Base-by-base conservation (phyloP, 2,329 filamentous ascomycete genomes). In the Dactylellina sp. region DNA sequence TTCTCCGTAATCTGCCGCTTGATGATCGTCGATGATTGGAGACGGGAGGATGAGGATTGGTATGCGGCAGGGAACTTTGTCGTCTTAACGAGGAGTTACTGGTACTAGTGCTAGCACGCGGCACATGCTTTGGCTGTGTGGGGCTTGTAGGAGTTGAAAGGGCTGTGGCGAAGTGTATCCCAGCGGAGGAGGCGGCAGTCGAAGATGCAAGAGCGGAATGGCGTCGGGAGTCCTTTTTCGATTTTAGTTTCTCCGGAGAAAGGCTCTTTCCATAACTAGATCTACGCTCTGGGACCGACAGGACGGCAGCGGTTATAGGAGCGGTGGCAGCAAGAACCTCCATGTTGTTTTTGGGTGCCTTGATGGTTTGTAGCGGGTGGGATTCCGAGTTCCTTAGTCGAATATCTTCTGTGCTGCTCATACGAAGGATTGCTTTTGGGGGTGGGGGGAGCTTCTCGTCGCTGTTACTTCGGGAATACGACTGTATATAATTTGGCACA, bases 401-500 rank as follows among this genome's bases (percentile, higher is more conserved):
- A 76, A 62, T 72, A 46, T 72, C 68, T 55, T 72, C 68, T 28
- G 61, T 72, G 37, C 68, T 72, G 39, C 68, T 71, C 71, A 65
- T 68, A 61, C 64, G 75, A 61, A 56, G 74, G 75, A 59, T 79
- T 78, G 61, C 55, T 62, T 66, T 66, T 60, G 56, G 70, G 49
- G 70, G 61, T 68, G 57, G 63, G 70, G 63, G 57, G 14, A 66
- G 40, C 42, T 75, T 75, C 42, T 75, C 70, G 18, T 66, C 70
- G 49, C 61, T 75, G 11, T 65, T 63, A 55, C 56, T 62, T 46
- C 47, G 70, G 76, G 78, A 76, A 65, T 78, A 78, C 55, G 77
- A 78, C 49, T 77, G 72, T 25, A 79, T 76, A 76, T 79, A 79
- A 49, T 72, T 76, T 28, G 78, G 78, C 37, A 79, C 78, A 72